Percentiles rank a stretch among this genome's conserved stretches.
phyloP scores from a whole-genome alignment of 345 rosid genomes.

The Linum tenue region DNA sequence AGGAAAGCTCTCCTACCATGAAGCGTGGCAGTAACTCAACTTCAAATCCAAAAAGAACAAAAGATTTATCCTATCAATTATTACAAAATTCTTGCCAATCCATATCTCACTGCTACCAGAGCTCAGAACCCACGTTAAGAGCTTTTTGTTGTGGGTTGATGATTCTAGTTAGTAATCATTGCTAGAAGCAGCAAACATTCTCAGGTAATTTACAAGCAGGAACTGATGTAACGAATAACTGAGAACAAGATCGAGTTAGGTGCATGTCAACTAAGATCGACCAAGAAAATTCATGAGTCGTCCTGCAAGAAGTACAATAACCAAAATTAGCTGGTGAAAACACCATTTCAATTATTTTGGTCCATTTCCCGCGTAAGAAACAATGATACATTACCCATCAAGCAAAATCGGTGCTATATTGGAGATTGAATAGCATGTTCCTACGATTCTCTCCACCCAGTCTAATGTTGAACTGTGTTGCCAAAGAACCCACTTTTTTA shows the following conservation, averaged over 20 bases:
- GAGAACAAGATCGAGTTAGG: background rate
- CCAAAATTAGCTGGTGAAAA: background rate
- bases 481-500: slow-evolving; percentile 47
- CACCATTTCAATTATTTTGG: no score
- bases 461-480: slow-evolving; percentile 45
- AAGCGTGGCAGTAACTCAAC: no score
- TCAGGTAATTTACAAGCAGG: slow-evolving; percentile 23
- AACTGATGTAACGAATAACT: background rate
- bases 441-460: slow-evolving; percentile 70
- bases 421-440: slow-evolving; percentile 56
- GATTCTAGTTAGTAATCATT: background rate
- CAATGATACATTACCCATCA: slow-evolving; percentile 16
- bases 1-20: background rate
- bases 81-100: slow-evolving; percentile 3
- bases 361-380: no score
- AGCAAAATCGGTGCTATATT: slow-evolving; percentile 49
- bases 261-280: slow-evolving; percentile 3
- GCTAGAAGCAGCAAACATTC: slow-evolving; percentile 13
- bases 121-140: slow-evolving; percentile 3
- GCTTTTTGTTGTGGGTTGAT: no score
- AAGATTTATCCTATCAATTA: no score
- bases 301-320: slow-evolving; percentile 11
- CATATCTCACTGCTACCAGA: slow-evolving; percentile 9
- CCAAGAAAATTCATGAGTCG: slow-evolving; percentile 4
- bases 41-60: no score